Evolutionary conservation across 2,329 filamentous ascomycete genomes (phyloP).

Genomic region (Colletotrichum gloeosporioides): DNA sequence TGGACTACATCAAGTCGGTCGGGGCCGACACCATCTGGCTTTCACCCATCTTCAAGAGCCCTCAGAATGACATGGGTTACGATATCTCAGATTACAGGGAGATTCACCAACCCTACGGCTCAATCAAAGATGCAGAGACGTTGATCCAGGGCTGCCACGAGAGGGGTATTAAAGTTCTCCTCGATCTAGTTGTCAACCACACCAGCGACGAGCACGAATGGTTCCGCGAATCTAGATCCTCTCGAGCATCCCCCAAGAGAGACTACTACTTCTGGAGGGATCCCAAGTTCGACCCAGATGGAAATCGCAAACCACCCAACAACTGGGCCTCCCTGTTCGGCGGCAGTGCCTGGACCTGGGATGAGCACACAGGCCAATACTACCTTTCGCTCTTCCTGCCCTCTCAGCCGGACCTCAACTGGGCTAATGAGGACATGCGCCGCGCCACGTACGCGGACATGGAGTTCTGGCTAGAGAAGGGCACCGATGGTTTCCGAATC

Average conservation of each 20-base stretch:
- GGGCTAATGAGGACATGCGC: slow-evolving; percentile 64
- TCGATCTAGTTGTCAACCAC: slow-evolving; percentile 36
- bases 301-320: slow-evolving; percentile 43
- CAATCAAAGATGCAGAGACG: slow-evolving; percentile 66
- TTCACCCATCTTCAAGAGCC: slow-evolving; percentile 37
- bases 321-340: slow-evolving; percentile 48
- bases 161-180: slow-evolving; percentile 24
- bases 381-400: slow-evolving; percentile 66
- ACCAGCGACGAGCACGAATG: slow-evolving; percentile 50
- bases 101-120: slow-evolving; percentile 60
- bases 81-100: slow-evolving; percentile 65
- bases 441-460: slow-evolving; percentile 65
- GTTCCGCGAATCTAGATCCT: slow-evolving; percentile 61
- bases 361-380: slow-evolving; percentile 39
- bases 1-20: slow-evolving; percentile 30
- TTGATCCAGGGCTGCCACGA: slow-evolving; percentile 65
- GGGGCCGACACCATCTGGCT: slow-evolving; percentile 27
- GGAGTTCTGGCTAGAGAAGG: slow-evolving; percentile 69
- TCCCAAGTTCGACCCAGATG: slow-evolving; percentile 39
- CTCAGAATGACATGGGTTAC: slow-evolving; percentile 69
- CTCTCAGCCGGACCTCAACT: slow-evolving; percentile 73
- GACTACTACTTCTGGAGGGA: slow-evolving; percentile 64
- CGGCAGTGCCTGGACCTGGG: slow-evolving; percentile 41
- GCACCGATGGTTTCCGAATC: slow-evolving; percentile 63
- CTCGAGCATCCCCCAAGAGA: slow-evolving; percentile 52